phyloP scores from a whole-genome alignment of 73 alveolate genomes.

The Symbiodinium pilosum region DNA sequence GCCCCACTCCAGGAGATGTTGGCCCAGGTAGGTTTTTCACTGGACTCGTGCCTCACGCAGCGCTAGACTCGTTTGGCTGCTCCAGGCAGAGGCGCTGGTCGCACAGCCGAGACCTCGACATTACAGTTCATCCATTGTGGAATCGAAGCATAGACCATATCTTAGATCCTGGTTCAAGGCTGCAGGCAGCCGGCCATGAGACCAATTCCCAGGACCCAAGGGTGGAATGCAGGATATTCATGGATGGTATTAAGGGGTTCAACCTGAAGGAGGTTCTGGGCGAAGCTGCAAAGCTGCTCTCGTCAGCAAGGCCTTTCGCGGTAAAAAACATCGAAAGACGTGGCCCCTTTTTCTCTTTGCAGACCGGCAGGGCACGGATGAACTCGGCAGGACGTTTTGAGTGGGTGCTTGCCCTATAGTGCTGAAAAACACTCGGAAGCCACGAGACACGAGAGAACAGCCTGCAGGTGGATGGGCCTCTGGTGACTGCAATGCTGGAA shows the following conservation, averaged over 20 bases:
- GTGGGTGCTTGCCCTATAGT: constrained; percentile 17
- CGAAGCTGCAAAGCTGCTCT: background rate
- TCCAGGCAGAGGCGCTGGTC: background rate
- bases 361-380: constrained; percentile 31
- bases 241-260: too few relatives aligned
- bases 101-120: background rate
- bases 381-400: constrained; percentile 65
- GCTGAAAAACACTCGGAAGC: too few relatives aligned
- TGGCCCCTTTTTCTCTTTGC: background rate
- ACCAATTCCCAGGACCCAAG: background rate
- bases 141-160: background rate
- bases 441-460: background rate
- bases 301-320: background rate
- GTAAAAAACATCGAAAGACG: too few relatives aligned
- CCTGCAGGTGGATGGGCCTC: constrained; percentile 98
- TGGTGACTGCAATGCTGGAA: constrained; percentile 97
- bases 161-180: background rate
- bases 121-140: background rate
- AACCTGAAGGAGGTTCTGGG: too few relatives aligned
- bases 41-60: too few relatives aligned
- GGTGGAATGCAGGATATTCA: too few relatives aligned
- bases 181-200: background rate
- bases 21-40: too few relatives aligned
- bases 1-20: background rate
- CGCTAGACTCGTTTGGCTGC: too few relatives aligned